phyloP scores from a whole-genome alignment of 2,329 filamentous ascomycete genomes.

The Pseudopithomyces maydicus region DNA sequence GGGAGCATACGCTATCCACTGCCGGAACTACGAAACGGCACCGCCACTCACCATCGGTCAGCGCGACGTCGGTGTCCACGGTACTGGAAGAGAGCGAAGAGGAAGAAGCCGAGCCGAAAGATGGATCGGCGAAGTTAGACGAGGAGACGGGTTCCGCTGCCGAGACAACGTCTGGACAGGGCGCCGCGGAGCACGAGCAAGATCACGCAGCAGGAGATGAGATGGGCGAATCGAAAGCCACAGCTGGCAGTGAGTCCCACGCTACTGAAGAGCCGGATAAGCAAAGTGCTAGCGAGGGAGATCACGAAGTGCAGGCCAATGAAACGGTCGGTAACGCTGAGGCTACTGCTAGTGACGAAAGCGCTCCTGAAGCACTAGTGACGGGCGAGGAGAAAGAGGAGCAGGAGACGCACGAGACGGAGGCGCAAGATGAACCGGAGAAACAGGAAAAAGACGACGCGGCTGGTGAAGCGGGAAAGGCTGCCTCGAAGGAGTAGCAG shows the following conservation, averaged over 20 bases:
- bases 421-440: slow-evolving; percentile 17
- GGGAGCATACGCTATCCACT: slow-evolving; percentile 56
- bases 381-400: not conserved
- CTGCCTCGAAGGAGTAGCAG: slow-evolving; percentile 6
- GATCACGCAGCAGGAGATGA: slow-evolving; percentile 11
- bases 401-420: slow-evolving; percentile 9
- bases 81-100: slow-evolving; percentile 86
- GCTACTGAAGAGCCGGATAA: slow-evolving; percentile 21
- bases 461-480: slow-evolving; percentile 10
- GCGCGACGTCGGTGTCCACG: slow-evolving; percentile 73
- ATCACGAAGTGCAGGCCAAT: slow-evolving; percentile 15
- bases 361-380: not conserved
- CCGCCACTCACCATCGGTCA: slow-evolving; percentile 79
- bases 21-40: slow-evolving; percentile 80
- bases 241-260: slow-evolving; percentile 11
- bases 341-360: not conserved
- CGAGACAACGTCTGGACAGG: slow-evolving; percentile 24
- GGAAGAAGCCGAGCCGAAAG: slow-evolving; percentile 49
- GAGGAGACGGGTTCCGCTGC: slow-evolving; percentile 12
- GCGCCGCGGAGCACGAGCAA: slow-evolving; percentile 16
- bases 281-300: slow-evolving; percentile 21
- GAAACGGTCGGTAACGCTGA: not conserved
- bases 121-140: slow-evolving; percentile 18
- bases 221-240: slow-evolving; percentile 3
- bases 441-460: slow-evolving; percentile 12